phyloP scores from a whole-genome alignment of 2,329 filamentous ascomycete genomes.

The Aspergillus tubingensis region DNA sequence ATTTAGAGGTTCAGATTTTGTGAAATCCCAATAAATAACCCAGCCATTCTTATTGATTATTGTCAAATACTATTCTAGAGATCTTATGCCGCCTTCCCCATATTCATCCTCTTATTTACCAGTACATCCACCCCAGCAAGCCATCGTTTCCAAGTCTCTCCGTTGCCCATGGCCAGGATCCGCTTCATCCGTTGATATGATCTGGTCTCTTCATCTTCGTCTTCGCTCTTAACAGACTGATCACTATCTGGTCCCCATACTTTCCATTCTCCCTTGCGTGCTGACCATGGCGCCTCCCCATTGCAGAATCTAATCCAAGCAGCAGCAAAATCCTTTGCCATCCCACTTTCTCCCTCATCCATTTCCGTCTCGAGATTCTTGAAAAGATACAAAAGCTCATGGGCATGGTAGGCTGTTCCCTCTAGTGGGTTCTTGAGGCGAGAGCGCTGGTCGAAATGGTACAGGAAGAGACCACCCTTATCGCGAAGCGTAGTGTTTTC shows the following conservation, averaged over 20 bases:
- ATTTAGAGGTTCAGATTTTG: no score
- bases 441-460: conserved; percentile 32
- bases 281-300: conserved; percentile 22
- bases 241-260: conserved; percentile 25
- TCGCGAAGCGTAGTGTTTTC: neutral
- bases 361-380: conserved; percentile 26
- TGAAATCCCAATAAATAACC: no score
- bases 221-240: conserved; percentile 20
- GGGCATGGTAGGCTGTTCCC: conserved; percentile 31
- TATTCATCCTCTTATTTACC: conserved; percentile 25
- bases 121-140: conserved; percentile 25
- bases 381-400: conserved; percentile 30
- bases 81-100: conserved; percentile 8
- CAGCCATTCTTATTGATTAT: no score
- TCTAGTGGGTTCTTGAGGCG: conserved; percentile 25
- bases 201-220: conserved; percentile 23
- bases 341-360: conserved; percentile 16
- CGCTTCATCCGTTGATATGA: conserved; percentile 24
- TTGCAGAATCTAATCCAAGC: conserved; percentile 29
- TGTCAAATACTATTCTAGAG: no score
- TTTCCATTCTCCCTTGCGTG: conserved; percentile 20
- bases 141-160: conserved; percentile 23
- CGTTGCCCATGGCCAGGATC: conserved; percentile 20
- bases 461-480: conserved; percentile 15
- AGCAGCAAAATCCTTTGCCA: conserved; percentile 23